Conservation (phyloP, 2,329 filamentous ascomycete species). For the Mariannaea sp. region DNA sequence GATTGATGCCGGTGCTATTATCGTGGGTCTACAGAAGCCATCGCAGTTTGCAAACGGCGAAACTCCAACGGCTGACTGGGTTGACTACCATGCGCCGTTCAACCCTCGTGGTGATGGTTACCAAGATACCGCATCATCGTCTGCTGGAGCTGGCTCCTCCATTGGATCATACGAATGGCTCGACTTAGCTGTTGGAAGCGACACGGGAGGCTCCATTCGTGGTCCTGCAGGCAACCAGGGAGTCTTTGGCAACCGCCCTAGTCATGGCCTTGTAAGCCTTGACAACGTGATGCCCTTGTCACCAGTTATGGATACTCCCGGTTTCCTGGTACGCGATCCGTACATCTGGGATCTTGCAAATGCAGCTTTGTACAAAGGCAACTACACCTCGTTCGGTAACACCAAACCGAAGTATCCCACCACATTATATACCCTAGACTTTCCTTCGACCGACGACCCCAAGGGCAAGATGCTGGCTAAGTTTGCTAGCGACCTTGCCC, state of each 20-base stretch:
- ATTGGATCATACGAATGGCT: constrained; percentile 51
- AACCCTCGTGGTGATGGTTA: constrained; percentile 55
- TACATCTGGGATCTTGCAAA: constrained; percentile 42
- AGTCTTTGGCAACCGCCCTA: constrained; percentile 52
- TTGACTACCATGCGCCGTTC: constrained; percentile 49
- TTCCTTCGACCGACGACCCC: not conserved
- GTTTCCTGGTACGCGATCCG: constrained; percentile 47
- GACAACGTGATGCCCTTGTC: constrained; percentile 51
- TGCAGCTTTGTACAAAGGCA: constrained; percentile 29
- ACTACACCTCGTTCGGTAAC: constrained; percentile 27
- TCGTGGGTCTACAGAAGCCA: constrained; percentile 53
- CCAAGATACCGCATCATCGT: constrained; percentile 53
- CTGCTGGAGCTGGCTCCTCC: constrained; percentile 45
- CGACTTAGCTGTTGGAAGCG: constrained; percentile 39
- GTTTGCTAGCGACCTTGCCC: not conserved
- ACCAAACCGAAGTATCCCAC: constrained; percentile 2
- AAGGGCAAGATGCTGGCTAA: not conserved
- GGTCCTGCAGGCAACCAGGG: constrained; percentile 50
- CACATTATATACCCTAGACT: not conserved
- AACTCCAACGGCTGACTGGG: constrained; percentile 54
- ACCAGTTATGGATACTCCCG: constrained; percentile 49
- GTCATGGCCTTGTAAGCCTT: constrained; percentile 43
- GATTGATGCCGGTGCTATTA: constrained; percentile 61
- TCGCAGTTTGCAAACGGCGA: constrained; percentile 20
- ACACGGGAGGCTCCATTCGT: constrained; percentile 45